Evolutionary conservation across 768 basidiomycete species (phyloP), one percentile per base, ranked within the genome.

Genomic region (Leccinum longicurvipes): DNA sequence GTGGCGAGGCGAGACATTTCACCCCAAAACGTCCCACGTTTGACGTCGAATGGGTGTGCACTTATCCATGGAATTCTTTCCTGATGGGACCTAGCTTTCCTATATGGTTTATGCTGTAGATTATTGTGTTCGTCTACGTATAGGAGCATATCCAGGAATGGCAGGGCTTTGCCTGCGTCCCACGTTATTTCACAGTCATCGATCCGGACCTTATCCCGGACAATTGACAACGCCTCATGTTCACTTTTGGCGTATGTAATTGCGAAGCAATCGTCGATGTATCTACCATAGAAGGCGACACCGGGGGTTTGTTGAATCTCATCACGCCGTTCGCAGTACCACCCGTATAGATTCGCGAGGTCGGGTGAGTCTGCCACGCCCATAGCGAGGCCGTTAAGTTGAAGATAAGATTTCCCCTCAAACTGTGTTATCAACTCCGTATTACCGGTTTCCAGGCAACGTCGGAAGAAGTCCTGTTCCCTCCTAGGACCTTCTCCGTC

Each of bases 11-110:
- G 42, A 0, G 12, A n/a, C 53, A 58, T 58, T 14, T 58, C 57
- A 19, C 57, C 57, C 0, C 3, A n/a, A 10, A 58, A 58, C 1
- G 57, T 58, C 0, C 57, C 57, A 14, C 49, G 44, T 15, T 58
- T 58, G 6, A 58, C 57, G 9, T 58, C 53, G 0, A 47, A 8
- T 0, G 49, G 57, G 28, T 58, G 57, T 17, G 32, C 28, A 7
- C 44, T 47, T 0, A 54, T 58, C 57, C 57, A 58, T 4, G 57
- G 57, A 21, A 59, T 53, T 24, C 58, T 27, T 47, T 59, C 47
- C 6, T 50, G 51, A 4, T 50, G 47, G 32, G 24, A 39, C 1
- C 21, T 27, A 2, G 28, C 25, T 11, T 59, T 59, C 11, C 34
- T n/a, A 10, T 55, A 59, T 0, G 58, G 54, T 31, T 31, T 53